These are phyloP conservation scores for Corylus avellana DNA, from an alignment of 306 rosid genomes.

Conservation along the genomic window DNA sequence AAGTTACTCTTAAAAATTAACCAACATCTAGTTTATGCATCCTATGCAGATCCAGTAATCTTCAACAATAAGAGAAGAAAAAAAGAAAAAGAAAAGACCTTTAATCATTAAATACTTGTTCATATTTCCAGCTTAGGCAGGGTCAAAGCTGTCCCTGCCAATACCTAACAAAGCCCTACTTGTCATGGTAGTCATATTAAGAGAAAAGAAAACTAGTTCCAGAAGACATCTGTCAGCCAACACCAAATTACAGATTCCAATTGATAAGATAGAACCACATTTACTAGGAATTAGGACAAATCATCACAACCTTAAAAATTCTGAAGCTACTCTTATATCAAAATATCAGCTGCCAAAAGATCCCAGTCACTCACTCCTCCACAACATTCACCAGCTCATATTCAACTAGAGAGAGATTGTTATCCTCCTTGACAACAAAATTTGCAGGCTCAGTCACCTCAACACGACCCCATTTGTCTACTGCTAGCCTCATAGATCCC, in stretches of 20 bases:
- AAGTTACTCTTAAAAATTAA: not conserved
- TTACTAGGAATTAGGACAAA: conserved; percentile 27
- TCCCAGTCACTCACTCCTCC: conserved; percentile 40
- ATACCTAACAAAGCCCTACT: conserved; percentile 24
- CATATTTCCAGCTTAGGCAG: conserved; percentile 19
- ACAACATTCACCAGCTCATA: conserved; percentile 59
- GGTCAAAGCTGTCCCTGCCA: conserved; percentile 20
- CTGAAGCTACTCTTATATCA: conserved; percentile 19
- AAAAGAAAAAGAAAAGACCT: not conserved
- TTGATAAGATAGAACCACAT: conserved; percentile 18
- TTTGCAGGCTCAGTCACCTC: conserved; percentile 56
- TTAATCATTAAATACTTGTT: conserved; percentile 20
- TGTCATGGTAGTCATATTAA: conserved; percentile 10
- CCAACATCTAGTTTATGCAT: not conserved
- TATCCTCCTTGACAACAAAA: conserved; percentile 56
- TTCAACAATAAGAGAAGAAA: not conserved
- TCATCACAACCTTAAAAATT: conserved; percentile 23
- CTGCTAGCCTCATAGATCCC: conserved; percentile 74
- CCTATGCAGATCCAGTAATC: not conserved
- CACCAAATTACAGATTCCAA: conserved; percentile 30
- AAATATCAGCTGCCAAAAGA: conserved; percentile 16
- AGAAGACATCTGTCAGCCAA: conserved; percentile 16
- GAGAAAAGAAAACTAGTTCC: not conserved
- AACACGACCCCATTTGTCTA: conserved; percentile 71
- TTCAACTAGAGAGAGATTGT: conserved; percentile 61